Conservation (phyloP, 805 yeast genomes). For the Ogataea populi-albae region DNA sequence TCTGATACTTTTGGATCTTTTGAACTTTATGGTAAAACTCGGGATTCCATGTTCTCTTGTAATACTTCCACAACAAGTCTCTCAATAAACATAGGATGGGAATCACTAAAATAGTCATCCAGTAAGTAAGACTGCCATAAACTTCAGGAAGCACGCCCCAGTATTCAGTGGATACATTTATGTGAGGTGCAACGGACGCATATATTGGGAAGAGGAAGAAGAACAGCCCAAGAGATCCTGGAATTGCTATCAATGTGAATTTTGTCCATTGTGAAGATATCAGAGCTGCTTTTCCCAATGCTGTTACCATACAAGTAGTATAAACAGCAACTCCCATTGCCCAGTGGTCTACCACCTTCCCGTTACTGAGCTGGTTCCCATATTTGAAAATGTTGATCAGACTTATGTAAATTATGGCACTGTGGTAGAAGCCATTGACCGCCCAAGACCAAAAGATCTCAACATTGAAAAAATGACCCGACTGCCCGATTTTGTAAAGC, state of each 20-base stretch:
- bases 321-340: conserved; percentile 89
- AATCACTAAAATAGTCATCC: conserved; percentile 77
- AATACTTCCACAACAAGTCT: conserved; percentile 93
- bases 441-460: conserved; percentile 98
- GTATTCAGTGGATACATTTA: conserved; percentile 79
- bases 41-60: conserved; percentile 86
- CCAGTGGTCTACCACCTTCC: conserved; percentile 84
- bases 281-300: conserved; percentile 91
- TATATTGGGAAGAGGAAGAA: conserved; percentile 82
- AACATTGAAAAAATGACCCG: conserved; percentile 84
- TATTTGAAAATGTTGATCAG: conserved; percentile 63
- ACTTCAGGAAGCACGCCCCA: conserved; percentile 73
- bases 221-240: conserved; percentile 90
- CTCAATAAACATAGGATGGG: conserved; percentile 78
- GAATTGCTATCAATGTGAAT: conserved; percentile 86
- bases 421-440: conserved; percentile 90
- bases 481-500: conserved; percentile 85
- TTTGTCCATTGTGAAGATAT: conserved; percentile 94
- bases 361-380: conserved; percentile 65
- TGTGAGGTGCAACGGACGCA: conserved; percentile 78
- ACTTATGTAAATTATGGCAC: conserved; percentile 77
- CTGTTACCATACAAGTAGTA: conserved; percentile 83
- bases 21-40: conserved; percentile 94
- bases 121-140: conserved; percentile 74
- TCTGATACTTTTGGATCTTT: conserved; percentile 92